Base-by-base conservation (phyloP, 305 asterid species). In the Salvia sclarea region DNA sequence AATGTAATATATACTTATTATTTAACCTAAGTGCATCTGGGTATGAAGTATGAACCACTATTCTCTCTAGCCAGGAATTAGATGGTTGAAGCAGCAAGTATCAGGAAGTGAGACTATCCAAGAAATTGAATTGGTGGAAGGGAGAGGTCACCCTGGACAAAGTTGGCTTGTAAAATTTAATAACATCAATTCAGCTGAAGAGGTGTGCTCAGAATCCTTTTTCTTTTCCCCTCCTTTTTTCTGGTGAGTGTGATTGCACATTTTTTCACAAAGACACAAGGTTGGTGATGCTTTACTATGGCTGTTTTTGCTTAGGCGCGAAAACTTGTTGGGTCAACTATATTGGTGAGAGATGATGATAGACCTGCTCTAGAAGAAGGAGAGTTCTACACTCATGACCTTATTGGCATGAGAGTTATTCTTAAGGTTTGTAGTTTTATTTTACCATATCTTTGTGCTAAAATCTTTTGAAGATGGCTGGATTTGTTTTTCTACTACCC, bases 11-110 rank as follows among this genome's bases (percentile, higher is more conserved):
- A 5, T 18, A n/a, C n/a, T n/a, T n/a, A 31, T 25, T 40, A 16
- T 53, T 16, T 31, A 24, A 13, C 45, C 24, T 11, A 43, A 38
- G 25, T 59, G 37, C 18, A 13, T 77, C 74, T 83, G 49, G 81
- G 35, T 68, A 68, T 20, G 64, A 54, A 83, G 35, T 68, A 68
- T 20, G 64, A 41, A 31, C 33, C 21, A 45, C 54, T 61, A 8
- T 77, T 56, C 58, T 70, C 71, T 81, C 69, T 73, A 94, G 99
- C 96, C 96, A 78, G 99, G 99, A 77, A 85, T 66, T 61, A 86
- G 99, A 78, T 94, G 99, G 98, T 81, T 94, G 83, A 89, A 83
- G 79, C 96, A 87, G 75, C 85, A 81, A 79, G 72, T 78, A 50
- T 80, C 82, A 43, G 99, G 99, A 70, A 85, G 71, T 47, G 92